A percentile compares a stretch with the other conserved stretches of the same genome.
These are phyloP conservation scores for Tulasnella sp. DNA, from an alignment of 768 basidiomycete genomes.

Conservation along the genomic window DNA sequence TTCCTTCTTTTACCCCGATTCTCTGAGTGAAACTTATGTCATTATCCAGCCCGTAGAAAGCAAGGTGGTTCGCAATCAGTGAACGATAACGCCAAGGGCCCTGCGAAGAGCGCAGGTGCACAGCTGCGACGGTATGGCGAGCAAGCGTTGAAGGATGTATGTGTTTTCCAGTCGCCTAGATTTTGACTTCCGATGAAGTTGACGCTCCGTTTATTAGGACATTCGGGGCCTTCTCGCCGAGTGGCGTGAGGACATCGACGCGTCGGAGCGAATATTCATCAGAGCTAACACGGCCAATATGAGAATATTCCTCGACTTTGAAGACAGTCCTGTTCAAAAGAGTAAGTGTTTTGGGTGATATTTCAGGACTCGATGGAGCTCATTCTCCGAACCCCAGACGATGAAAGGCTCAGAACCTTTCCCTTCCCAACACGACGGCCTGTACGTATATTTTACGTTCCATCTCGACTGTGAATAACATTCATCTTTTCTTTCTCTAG, in stretches of 20 bases:
- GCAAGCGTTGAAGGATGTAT: slow-evolving; percentile 78
- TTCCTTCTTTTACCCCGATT: background rate
- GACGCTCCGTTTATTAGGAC: slow-evolving; percentile 46
- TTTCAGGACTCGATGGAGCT: background rate
- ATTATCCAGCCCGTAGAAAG: slow-evolving; percentile 72
- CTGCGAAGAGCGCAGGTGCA: slow-evolving; percentile 91
- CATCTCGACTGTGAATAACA: background rate
- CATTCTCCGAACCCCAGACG: slow-evolving; percentile 34
- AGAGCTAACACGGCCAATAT: slow-evolving; percentile 82
- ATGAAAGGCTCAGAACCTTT: slow-evolving; percentile 77
- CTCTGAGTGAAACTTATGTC: background rate
- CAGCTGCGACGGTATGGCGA: slow-evolving; percentile 91
- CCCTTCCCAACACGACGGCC: slow-evolving; percentile 95
- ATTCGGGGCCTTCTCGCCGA: slow-evolving; percentile 74
- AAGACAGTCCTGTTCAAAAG: slow-evolving; percentile 66
- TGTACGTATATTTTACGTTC: slow-evolving; percentile 42
- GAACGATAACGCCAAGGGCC: slow-evolving; percentile 89
- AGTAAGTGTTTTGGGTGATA: slow-evolving; percentile 29
- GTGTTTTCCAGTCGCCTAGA: slow-evolving; percentile 26
- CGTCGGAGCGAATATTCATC: slow-evolving; percentile 88
- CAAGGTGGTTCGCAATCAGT: slow-evolving; percentile 92
- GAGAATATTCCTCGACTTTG: slow-evolving; percentile 84
- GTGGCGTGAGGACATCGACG: slow-evolving; percentile 80
- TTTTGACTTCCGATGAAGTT: background rate
- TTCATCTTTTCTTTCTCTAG: slow-evolving; percentile 33